phyloP scores from a whole-genome alignment of 1,284 basidiomycete species.

The Polyporus tsugae region DNA sequence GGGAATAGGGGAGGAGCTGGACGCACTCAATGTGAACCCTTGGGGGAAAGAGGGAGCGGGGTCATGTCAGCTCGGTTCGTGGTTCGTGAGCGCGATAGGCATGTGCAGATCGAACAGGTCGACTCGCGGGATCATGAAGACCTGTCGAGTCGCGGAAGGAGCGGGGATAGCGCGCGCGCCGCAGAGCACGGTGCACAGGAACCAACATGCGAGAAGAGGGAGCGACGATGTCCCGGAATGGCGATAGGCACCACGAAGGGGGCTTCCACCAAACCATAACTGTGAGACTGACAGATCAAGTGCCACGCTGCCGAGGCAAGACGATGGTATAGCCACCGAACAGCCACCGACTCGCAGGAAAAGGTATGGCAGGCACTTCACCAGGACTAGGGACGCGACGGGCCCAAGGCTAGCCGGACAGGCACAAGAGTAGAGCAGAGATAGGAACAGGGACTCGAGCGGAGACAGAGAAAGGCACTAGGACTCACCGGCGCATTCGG shows the following conservation, averaged over 20 bases:
- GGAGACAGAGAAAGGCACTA: not conserved
- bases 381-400: not conserved
- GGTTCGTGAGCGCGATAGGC: not conserved
- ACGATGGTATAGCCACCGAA: slow-evolving; percentile 2
- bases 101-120: not conserved
- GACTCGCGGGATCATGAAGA: not conserved
- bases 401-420: not conserved
- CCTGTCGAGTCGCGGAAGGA: not conserved
- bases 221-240: not conserved
- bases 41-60: not conserved
- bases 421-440: not conserved
- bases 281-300: not conserved
- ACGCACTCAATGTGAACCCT: slow-evolving; percentile 7
- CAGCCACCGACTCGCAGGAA: not conserved
- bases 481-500: slow-evolving; percentile 7
- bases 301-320: not conserved
- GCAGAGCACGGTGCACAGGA: not conserved
- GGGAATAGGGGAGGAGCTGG: not conserved
- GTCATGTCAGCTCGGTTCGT: not conserved
- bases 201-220: not conserved
- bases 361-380: not conserved
- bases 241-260: not conserved
- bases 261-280: not conserved
- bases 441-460: not conserved
- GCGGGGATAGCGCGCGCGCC: not conserved